Evolutionary conservation across 306 rosid genomes (phyloP), one percentile per base, ranked within the genome.

Genomic region (Abrus precatorius): DNA sequence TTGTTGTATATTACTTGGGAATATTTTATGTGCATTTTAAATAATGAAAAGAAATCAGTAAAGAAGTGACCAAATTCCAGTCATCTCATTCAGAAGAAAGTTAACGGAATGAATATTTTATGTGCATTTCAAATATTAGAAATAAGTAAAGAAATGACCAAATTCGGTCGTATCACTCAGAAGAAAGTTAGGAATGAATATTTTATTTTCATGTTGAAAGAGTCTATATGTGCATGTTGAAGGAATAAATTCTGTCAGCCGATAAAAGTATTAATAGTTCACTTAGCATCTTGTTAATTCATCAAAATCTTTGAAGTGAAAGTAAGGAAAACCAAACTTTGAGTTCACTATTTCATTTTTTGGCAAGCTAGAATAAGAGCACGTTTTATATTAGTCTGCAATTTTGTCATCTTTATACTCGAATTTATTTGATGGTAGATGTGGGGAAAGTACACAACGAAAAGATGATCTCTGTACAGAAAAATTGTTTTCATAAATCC

Each of bases 391-490:
- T 34, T 63, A 34, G 44, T 36, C 28, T 34, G 47, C 47, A 45
- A 13, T 4, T 32, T 33, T 13, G 28, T 34, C 69, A 13, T n/a
- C 27, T 12, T 13, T 3, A 34, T 5, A 6, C 32, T 28, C 9
- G 27, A 72, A 13, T 9, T 61, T 59, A 38, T 12, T 68, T 28
- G 69, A 43, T 13, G 11, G 40, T 28, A 8, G 14, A 50, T 5
- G 14, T 49, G 27, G 45, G 33, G 8, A 32, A 74, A 29, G 43
- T 43, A 34, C 40, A 43, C 53, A 45, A 78, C 20, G 1, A 28
- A 38, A 34, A 55, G 74, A 64, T 7, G 80, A 69, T 55, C 30
- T 72, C 77, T 76, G 30, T 62, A 83, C 80, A 87, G 84, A 69
- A 84, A 69, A 77, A 57, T 59, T 69, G 79, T 62, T 85, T 72